These are phyloP conservation scores for Fermentozyma sake DNA, from an alignment of 1,139 yeast genomes.

Conservation along the genomic window DNA sequence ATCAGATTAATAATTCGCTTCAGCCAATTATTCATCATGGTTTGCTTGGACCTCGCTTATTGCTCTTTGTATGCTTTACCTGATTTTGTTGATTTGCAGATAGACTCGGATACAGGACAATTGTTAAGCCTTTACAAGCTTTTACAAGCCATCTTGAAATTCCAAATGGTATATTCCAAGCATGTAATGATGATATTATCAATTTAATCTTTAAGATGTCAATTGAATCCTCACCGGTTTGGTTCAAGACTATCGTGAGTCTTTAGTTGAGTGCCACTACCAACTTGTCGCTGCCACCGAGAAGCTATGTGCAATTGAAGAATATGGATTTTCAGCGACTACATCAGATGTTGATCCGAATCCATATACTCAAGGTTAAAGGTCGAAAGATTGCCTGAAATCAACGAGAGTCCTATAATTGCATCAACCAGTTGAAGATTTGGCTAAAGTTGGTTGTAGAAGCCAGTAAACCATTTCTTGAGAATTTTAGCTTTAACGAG, in stretches of 20 bases:
- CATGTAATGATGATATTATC: constrained; percentile 54
- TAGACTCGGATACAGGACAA: constrained; percentile 54
- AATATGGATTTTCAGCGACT: constrained; percentile 82
- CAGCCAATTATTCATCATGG: constrained; percentile 94
- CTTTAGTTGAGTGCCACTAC: constrained; percentile 76
- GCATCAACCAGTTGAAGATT: constrained; percentile 62
- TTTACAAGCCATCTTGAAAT: constrained; percentile 63
- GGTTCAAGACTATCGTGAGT: constrained; percentile 85
- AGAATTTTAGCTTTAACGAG: constrained; percentile 71
- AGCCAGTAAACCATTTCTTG: constrained; percentile 74
- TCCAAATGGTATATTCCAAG: constrained; percentile 46
- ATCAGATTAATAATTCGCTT: too few species aligned
- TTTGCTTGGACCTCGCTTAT: constrained; percentile 90
- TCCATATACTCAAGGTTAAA: constrained; percentile 77
- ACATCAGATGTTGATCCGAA: constrained; percentile 69
- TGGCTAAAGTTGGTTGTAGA: constrained; percentile 60
- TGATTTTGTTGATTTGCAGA: constrained; percentile 56
- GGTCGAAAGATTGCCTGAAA: constrained; percentile 63
- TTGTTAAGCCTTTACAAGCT: constrained; percentile 60
- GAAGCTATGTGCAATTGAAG: constrained; percentile 74
- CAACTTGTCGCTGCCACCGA: constrained; percentile 68
- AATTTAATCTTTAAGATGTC: constrained; percentile 86
- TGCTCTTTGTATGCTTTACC: constrained; percentile 88
- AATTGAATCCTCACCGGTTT: constrained; percentile 74
- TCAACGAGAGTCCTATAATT: constrained; percentile 56